phyloP scores from a whole-genome alignment of 2,329 filamentous ascomycete genomes.

The Chaetomiaceae sp. region DNA sequence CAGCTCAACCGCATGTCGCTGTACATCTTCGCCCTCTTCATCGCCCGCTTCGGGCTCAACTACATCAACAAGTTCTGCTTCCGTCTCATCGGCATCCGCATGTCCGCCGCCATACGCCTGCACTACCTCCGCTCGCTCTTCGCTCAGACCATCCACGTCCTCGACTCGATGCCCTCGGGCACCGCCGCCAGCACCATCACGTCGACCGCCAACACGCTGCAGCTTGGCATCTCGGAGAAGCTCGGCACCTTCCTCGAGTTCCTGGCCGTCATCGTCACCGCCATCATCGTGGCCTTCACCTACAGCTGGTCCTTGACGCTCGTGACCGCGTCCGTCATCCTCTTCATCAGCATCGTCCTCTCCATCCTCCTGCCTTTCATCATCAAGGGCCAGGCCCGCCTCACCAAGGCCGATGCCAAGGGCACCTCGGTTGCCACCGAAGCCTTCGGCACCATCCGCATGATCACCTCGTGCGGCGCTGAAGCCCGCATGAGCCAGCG shows the following conservation, averaged over 20 bases:
- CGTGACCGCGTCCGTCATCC: constrained; percentile 49
- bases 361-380: constrained; percentile 48
- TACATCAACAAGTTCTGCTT: constrained; percentile 52
- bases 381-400: constrained; percentile 42
- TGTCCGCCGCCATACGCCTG: constrained; percentile 56
- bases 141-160: constrained; percentile 58
- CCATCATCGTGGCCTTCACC: constrained; percentile 49
- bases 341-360: constrained; percentile 49
- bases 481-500: constrained; percentile 47
- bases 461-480: constrained; percentile 58
- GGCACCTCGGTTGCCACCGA: constrained; percentile 56
- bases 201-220: constrained; percentile 56
- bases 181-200: constrained; percentile 59
- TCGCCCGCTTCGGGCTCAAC: constrained; percentile 57
- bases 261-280: constrained; percentile 44
- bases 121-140: constrained; percentile 61
- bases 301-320: constrained; percentile 55
- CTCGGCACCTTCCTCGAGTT: constrained; percentile 54
- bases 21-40: constrained; percentile 65
- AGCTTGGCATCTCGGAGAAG: constrained; percentile 60
- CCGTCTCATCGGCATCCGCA: constrained; percentile 55
- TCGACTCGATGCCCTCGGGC: constrained; percentile 59
- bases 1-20: constrained; percentile 45
- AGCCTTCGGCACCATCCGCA: constrained; percentile 52
- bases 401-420: constrained; percentile 48